Evolutionary conservation across 345 rosid species (phyloP).

Genomic region (Moricandia moricandioides): DNA sequence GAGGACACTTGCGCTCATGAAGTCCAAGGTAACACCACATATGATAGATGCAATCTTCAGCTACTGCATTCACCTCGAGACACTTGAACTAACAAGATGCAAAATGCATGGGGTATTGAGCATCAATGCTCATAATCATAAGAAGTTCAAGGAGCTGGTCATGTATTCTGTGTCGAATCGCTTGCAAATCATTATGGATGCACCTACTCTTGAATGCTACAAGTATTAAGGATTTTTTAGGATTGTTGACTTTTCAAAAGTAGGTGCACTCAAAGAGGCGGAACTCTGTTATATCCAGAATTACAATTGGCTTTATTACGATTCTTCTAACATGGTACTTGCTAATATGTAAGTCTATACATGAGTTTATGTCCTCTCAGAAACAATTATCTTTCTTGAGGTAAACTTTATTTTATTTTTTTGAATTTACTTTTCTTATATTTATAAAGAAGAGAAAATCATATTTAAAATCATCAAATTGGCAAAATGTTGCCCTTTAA

Average conservation of each 20-base stretch:
- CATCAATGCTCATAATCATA: neutral
- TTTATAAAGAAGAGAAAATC: too few species aligned
- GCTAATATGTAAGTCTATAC: neutral
- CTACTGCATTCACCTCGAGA: neutral
- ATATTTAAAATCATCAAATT: too few species aligned
- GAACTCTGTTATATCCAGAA: neutral
- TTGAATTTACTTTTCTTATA: too few species aligned
- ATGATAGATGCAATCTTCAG: neutral
- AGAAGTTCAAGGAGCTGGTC: neutral
- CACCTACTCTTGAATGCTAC: too few species aligned
- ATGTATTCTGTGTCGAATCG: neutral
- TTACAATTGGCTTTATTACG: neutral
- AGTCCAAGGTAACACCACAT: neutral
- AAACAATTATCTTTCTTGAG: slow-evolving; percentile 21
- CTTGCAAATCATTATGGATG: neutral
- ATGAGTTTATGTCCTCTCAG: neutral
- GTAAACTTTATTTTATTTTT: neutral
- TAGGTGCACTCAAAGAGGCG: neutral
- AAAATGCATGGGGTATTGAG: neutral
- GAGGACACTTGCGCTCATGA: neutral
- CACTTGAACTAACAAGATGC: neutral
- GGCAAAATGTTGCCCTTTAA: too few species aligned
- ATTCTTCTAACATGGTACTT: neutral
- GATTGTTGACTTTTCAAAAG: too few species aligned
- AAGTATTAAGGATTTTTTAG: too few species aligned